phyloP scores from a whole-genome alignment of 305 asterid species.

The Withania somnifera region DNA sequence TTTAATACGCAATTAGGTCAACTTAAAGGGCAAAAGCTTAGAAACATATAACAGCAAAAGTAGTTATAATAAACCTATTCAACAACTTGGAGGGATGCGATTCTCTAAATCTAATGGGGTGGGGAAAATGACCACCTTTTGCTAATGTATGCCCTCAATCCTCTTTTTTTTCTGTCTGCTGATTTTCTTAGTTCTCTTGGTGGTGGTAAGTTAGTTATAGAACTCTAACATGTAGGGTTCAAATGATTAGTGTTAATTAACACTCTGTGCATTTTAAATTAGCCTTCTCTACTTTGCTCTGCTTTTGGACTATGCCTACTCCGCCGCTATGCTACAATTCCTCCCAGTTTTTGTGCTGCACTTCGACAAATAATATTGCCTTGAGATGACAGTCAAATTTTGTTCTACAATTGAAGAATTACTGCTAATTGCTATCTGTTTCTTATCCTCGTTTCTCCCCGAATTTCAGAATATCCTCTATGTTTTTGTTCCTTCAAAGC shows the following conservation, averaged over 20 bases:
- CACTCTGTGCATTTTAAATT: background rate
- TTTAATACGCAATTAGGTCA: background rate
- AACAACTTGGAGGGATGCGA: background rate
- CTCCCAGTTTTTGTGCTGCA: background rate
- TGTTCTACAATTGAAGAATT: background rate
- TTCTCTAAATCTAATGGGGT: background rate
- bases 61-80: background rate
- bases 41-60: background rate
- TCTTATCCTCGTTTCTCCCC: background rate
- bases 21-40: background rate
- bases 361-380: background rate
- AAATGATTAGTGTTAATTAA: background rate
- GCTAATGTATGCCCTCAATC: background rate
- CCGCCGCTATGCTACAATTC: background rate
- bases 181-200: background rate
- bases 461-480: constrained; percentile 26
- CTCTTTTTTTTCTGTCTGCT: background rate
- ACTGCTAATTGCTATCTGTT: background rate
- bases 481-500: constrained; percentile 25
- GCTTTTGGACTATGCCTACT: background rate
- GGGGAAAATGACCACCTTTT: background rate
- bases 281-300: background rate
- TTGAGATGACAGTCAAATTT: background rate
- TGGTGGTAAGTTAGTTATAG: background rate
- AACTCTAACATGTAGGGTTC: background rate